Conservation (phyloP, 192 early-diverging fungal genomes). For the Backusella luteola region DNA sequence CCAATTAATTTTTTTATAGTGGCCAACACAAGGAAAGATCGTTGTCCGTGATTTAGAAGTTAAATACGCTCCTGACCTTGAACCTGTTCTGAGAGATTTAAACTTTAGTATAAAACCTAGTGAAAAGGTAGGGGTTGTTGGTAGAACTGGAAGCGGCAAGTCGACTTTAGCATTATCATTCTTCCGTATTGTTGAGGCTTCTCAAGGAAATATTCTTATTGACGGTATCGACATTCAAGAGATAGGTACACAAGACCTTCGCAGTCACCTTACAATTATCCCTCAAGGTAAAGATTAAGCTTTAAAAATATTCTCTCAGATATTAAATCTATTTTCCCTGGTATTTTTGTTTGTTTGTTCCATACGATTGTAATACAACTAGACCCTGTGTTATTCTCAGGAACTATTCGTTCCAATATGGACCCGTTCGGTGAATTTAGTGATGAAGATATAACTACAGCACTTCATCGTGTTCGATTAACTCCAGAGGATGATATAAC, state of each 20-base stretch:
- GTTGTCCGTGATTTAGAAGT: constrained; percentile 69
- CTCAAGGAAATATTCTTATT: constrained; percentile 66
- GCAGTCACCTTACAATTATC: constrained; percentile 80
- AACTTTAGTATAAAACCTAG: constrained; percentile 58
- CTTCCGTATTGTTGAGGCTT: constrained; percentile 75
- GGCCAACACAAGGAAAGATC: constrained; percentile 76
- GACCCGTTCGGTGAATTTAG: constrained; percentile 83
- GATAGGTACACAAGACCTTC: constrained; percentile 78
- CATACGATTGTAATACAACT: not conserved
- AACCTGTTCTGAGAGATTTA: constrained; percentile 75
- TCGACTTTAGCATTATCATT: constrained; percentile 76
- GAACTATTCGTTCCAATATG: constrained; percentile 76
- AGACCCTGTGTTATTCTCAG: constrained; percentile 47
- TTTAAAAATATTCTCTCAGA: not conserved
- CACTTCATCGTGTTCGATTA: constrained; percentile 70
- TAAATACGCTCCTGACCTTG: constrained; percentile 69
- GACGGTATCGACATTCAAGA: constrained; percentile 77
- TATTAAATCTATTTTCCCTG: not conserved
- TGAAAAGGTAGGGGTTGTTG: constrained; percentile 93
- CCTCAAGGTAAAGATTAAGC: constrained; percentile 64
- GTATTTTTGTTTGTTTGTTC: not conserved
- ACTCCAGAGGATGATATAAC: constrained; percentile 20
- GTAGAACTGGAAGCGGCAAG: constrained; percentile 88
- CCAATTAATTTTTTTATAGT: constrained; percentile 33
- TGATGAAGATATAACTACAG: constrained; percentile 78